Base-by-base conservation (phyloP, 2,329 filamentous ascomycete species). In the Aspergillus felis region DNA sequence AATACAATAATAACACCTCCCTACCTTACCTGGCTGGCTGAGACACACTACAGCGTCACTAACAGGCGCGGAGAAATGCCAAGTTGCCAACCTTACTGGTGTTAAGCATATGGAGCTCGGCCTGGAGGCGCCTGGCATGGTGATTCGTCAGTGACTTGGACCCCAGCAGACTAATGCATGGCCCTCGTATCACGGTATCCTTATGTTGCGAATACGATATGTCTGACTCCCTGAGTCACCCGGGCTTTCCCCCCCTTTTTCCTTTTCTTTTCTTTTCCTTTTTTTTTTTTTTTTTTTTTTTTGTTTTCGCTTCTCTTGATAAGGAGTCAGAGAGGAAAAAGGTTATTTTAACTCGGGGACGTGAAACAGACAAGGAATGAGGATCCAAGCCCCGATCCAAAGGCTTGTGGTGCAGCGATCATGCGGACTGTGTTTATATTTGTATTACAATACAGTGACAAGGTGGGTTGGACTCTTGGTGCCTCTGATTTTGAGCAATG, bases 51-150 rank as follows among this genome's bases (percentile, higher is more conserved):
- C 32, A 35, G 32, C 32, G 32, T 35, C 32, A 35, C 32, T 35
- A 35, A 35, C 32, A 35, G 32, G 14, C 32, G 61, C 60, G 63
- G 62, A 60, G 58, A 58, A 55, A 35, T 66, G 64, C 64, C 63
- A 65, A 65, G 63, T 65, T 64, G 63, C 69, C 67, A 72, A 72
- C 70, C 70, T 72, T 72, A 71, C 67, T 70, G 64, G 68, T 67
- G 69, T 72, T 72, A 72, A 72, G 70, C 70, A 71, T 72, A 72
- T 66, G 56, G 50, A 54, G 58, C 63, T 64, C 66, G 64, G 68
- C 50, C 59, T 64, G 62, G 63, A 14, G 41, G 41, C 17, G 20
- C n/a, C 20, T 3, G 7, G 41, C 17, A 44, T 20, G 41, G 3
- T 47, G 44, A 47, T 47, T 47, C 20, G 44, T 14, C 22, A 47